Evolutionary conservation across 495 filamentous ascomycete species (phyloP).

Genomic region (Neurospora discreta): DNA sequence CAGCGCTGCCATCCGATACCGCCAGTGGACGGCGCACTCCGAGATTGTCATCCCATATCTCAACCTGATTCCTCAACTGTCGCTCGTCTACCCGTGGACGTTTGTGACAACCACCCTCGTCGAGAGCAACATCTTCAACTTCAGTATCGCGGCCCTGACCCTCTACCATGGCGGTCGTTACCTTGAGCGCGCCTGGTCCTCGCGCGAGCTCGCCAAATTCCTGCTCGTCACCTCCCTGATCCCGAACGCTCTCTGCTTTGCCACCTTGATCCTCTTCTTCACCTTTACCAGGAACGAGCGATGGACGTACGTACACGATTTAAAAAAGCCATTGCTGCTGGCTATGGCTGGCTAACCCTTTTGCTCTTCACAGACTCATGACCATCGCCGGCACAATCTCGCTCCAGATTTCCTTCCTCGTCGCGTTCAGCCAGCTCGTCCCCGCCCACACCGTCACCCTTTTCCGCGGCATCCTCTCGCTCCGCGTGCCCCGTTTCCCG

Average conservation of each 20-base stretch:
- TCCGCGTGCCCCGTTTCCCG: slow-evolving; percentile 85
- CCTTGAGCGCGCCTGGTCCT: slow-evolving; percentile 91
- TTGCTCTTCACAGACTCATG: slow-evolving; percentile 42
- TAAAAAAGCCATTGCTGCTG: neutral
- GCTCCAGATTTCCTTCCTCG: slow-evolving; percentile 86
- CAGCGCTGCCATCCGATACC: slow-evolving; percentile 66
- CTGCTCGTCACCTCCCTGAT: slow-evolving; percentile 64
- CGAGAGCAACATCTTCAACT: slow-evolving; percentile 85
- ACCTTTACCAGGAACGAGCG: slow-evolving; percentile 53
- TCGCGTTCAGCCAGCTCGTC: slow-evolving; percentile 96
- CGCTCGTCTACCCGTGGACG: slow-evolving; percentile 85
- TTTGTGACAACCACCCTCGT: slow-evolving; percentile 79
- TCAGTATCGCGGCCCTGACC: slow-evolving; percentile 67
- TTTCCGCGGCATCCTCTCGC: slow-evolving; percentile 73
- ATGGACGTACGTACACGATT: slow-evolving; percentile 50
- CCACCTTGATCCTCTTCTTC: slow-evolving; percentile 60
- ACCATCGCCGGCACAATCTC: slow-evolving; percentile 81
- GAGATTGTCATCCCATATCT: slow-evolving; percentile 71
- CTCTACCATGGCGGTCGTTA: slow-evolving; percentile 92
- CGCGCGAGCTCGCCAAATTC: slow-evolving; percentile 87
- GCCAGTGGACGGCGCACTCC: slow-evolving; percentile 44
- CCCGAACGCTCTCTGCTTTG: slow-evolving; percentile 66
- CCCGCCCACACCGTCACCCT: slow-evolving; percentile 96
- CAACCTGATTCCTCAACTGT: slow-evolving; percentile 69
- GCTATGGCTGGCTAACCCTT: slow-evolving; percentile 11